Evolutionary conservation across 1,284 basidiomycete species (phyloP), one percentile per base, ranked within the genome.

Genomic region (Ustilago tritici): DNA sequence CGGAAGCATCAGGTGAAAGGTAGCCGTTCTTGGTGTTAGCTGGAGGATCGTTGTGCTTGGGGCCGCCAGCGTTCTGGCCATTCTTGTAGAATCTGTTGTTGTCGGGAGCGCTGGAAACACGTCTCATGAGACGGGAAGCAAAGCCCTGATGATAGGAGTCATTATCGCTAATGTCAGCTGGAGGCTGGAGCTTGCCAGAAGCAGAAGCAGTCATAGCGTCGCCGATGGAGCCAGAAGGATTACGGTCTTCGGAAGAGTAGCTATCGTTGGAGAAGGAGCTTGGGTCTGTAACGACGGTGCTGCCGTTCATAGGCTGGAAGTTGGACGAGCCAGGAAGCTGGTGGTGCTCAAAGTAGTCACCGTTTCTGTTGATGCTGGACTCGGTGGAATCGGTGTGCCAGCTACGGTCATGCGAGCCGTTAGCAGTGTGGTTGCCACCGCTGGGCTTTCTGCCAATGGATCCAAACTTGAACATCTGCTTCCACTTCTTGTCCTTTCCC

Each of bases 21-120:
- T 69, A 71, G 63, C 66, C 70, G 57, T 74, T 73, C 50, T 61
- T 67, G 34, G 63, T 65, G 36, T 65, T 34, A 14, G 56, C 9
- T 35, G 49, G 32, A 35, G 43, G 54, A 12, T 71, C 70, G 52
- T 32, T 61, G 19, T 35, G 43, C 47, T 70, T 65, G 32, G 57
- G 65, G 12, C 61, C 50, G 7, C 49, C 64, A 19, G 43, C 43
- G 23, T 65, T 60, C 36, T 72, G 70, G 34, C 61, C 70, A 55
- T 81, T 79, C 55, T 89, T 88, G 86, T 96, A 95, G 23, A 98
- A 89, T 49, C 92, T 92, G 87, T 98, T 99, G 55, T 95, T 92
- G 86, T 98, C 98, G 2, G 96, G 96, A 2, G 95, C 95, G 28
- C 95, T 97, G 1, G 95, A 95, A 52, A 98, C 96, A 46, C 96